Evolutionary conservation across 2,329 filamentous ascomycete genomes (phyloP).

Genomic region (Scytalidium sp.): DNA sequence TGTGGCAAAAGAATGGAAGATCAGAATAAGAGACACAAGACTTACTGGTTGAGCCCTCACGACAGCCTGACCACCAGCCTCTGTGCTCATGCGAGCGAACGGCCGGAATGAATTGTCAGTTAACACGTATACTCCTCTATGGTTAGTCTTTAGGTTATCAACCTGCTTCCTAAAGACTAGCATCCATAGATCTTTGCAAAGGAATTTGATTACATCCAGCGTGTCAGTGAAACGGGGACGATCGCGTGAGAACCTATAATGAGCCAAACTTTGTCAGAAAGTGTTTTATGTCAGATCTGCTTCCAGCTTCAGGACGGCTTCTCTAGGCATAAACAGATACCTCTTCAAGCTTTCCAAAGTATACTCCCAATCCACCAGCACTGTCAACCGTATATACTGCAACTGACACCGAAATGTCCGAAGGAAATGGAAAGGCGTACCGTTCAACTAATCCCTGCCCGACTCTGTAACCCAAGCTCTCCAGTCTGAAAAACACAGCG

Average conservation of each 20-base stretch:
- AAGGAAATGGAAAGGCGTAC: slow-evolving; percentile 43
- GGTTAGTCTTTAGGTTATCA: slow-evolving; percentile 98
- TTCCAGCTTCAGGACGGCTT: neutral
- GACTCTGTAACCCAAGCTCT: slow-evolving; percentile 84
- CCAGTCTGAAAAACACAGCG: slow-evolving; percentile 79
- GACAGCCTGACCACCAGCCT: slow-evolving; percentile 70
- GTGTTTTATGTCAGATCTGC: neutral
- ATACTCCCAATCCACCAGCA: too few relatives aligned
- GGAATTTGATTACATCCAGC: slow-evolving; percentile 94
- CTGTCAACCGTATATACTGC: too few relatives aligned
- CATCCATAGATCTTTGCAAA: slow-evolving; percentile 98
- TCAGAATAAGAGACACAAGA: slow-evolving; percentile 19
- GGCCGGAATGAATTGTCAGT: slow-evolving; percentile 92
- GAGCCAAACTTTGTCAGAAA: neutral
- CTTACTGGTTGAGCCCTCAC: slow-evolving; percentile 75
- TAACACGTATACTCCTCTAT: slow-evolving; percentile 92
- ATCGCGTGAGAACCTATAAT: slow-evolving; percentile 70
- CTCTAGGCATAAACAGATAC: too few relatives aligned
- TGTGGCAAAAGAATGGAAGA: neutral
- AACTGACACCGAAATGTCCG: neutral
- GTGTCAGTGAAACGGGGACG: slow-evolving; percentile 87
- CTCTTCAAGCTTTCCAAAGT: too few relatives aligned
- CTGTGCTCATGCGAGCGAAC: slow-evolving; percentile 84
- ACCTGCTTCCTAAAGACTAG: slow-evolving; percentile 95
- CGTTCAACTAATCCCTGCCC: slow-evolving; percentile 89